Evolutionary conservation across 352 stramenopile genomes (phyloP).

Genomic region (Halophytophthora polymorphica): DNA sequence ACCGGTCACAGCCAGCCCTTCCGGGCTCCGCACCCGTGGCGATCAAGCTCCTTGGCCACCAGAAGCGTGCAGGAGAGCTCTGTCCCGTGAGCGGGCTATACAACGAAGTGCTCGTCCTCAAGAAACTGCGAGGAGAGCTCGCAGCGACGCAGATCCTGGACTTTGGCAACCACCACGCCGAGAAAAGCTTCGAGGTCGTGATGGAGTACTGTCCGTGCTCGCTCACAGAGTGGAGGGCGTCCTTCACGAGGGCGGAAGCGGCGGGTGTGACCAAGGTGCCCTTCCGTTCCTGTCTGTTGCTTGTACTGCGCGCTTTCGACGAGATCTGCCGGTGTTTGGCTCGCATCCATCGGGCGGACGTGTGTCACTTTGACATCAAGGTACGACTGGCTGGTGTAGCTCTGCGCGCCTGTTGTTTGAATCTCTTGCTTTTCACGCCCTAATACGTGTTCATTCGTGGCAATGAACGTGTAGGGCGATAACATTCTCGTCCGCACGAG

Average conservation of each 20-base stretch:
- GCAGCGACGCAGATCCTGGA: conserved; percentile 58
- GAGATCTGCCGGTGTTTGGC: conserved; percentile 29
- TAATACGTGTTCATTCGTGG: not conserved
- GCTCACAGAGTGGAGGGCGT: conserved; percentile 35
- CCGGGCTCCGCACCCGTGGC: conserved; percentile 19
- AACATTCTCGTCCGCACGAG: conserved; percentile 57
- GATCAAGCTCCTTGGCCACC: conserved; percentile 52
- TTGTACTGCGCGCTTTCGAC: conserved; percentile 44
- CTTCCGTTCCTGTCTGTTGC: conserved; percentile 39
- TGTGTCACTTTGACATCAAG: conserved; percentile 78
- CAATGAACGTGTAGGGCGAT: conserved; percentile 31
- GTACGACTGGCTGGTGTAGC: conserved; percentile 3
- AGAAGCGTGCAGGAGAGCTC: conserved; percentile 36
- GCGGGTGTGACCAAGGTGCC: conserved; percentile 4
- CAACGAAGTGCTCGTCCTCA: conserved; percentile 53
- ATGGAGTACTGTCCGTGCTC: conserved; percentile 60
- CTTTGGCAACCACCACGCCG: conserved; percentile 42
- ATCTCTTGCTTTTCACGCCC: not conserved
- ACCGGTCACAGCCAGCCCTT: conserved; percentile 24
- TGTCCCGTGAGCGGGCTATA: conserved; percentile 44
- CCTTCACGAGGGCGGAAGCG: conserved; percentile 2
- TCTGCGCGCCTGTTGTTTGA: not conserved
- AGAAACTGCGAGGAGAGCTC: conserved; percentile 38
- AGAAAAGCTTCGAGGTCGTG: conserved; percentile 48
- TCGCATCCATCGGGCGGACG: conserved; percentile 35